phyloP scores from a whole-genome alignment of 75 land plant species.

The Chamaecyparis obtusa region DNA sequence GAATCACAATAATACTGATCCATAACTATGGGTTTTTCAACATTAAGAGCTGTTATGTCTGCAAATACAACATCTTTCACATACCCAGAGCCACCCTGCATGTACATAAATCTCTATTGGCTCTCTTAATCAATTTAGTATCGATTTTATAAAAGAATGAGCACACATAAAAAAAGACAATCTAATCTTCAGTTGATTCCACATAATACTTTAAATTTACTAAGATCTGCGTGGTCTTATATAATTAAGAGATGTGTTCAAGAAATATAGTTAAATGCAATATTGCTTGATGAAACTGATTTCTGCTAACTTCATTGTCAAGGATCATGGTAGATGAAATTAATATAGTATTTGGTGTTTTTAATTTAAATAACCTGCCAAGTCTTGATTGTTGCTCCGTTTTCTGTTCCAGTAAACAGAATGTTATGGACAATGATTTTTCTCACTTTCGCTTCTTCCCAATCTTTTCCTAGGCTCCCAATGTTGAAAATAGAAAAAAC shows the following conservation, averaged over 20 bases:
- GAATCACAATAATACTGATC: conserved; percentile 65
- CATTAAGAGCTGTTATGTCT: conserved; percentile 44
- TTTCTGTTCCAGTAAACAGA: conserved; percentile 33
- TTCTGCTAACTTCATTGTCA: too few relatives aligned
- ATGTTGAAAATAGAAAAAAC: conserved; percentile 22
- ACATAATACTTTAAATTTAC: too few relatives aligned
- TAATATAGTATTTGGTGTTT: neutral
- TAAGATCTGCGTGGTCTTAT: too few relatives aligned
- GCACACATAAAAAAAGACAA: too few relatives aligned
- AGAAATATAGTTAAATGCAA: too few relatives aligned
- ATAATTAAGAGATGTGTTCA: too few relatives aligned
- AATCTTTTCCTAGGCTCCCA: conserved; percentile 59
- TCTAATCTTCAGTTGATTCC: too few relatives aligned
- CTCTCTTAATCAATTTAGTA: neutral
- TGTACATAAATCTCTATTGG: neutral
- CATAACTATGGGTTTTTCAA: conserved; percentile 64
- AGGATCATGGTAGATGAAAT: neutral
- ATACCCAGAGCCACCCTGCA: conserved; percentile 34
- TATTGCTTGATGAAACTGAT: too few relatives aligned
- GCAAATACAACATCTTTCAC: conserved; percentile 43
- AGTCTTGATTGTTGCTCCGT: conserved; percentile 67
- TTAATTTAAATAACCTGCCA: conserved; percentile 34
- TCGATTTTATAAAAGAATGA: neutral
- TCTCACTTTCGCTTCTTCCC: conserved; percentile 29
- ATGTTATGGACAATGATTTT: conserved; percentile 40